Evolutionary conservation across 345 rosid species (phyloP).

Genomic region (Diplotaxis tenuifolia): DNA sequence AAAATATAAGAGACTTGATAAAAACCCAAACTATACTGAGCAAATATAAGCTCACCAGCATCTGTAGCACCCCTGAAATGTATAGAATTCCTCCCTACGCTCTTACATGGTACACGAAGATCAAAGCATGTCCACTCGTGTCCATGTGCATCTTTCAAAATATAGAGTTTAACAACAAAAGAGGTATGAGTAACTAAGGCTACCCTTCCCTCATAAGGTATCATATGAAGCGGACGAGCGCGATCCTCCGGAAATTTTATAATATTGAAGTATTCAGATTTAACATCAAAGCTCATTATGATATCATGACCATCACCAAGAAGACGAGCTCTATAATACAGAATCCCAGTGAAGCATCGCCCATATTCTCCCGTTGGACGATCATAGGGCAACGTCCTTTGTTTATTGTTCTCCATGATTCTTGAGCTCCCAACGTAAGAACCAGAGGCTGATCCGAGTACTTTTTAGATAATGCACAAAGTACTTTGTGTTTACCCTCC

Average conservation of each 20-base stretch:
- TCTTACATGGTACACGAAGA: background rate
- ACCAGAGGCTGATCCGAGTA: background rate
- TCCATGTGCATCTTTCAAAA: too few relatives aligned
- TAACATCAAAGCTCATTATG: background rate
- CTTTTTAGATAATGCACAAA: too few relatives aligned
- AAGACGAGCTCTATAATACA: background rate
- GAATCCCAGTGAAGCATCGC: background rate
- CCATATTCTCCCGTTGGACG: background rate
- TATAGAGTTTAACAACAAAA: background rate
- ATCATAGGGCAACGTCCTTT: too few relatives aligned
- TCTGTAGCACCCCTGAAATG: background rate
- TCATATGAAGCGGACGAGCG: background rate
- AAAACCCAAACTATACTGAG: background rate
- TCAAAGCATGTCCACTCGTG: background rate
- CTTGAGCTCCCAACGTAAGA: background rate
- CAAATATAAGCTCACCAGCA: constrained; percentile 14
- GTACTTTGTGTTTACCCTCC: too few relatives aligned
- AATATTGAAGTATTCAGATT: background rate
- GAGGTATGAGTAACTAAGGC: background rate
- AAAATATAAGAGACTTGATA: background rate
- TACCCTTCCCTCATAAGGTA: constrained; percentile 13
- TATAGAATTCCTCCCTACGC: background rate
- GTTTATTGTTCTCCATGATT: too few relatives aligned
- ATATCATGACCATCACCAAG: background rate
- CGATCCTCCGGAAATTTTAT: too few relatives aligned